Evolutionary conservation across 2,329 filamentous ascomycete genomes (phyloP).

Genomic region (Zymoseptoria tritici): DNA sequence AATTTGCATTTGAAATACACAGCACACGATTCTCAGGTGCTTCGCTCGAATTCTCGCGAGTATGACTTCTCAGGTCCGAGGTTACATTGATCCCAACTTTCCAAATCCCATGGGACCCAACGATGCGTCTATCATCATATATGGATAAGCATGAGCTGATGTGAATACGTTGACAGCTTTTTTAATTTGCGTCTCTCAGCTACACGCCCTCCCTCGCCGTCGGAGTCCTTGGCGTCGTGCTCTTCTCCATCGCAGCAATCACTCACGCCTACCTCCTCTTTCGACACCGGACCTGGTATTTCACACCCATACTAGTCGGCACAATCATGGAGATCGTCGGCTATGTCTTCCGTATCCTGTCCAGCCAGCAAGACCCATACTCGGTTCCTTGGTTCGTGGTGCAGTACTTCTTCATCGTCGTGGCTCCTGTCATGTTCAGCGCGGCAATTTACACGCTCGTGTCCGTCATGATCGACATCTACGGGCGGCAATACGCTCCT

Average conservation of each 20-base stretch:
- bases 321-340: constrained; percentile 45
- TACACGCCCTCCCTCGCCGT: constrained; percentile 44
- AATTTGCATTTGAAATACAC: too few species aligned
- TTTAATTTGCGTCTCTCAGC: constrained; percentile 22
- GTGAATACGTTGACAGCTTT: constrained; percentile 4
- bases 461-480: constrained; percentile 42
- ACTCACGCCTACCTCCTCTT: constrained; percentile 32
- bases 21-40: neutral
- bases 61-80: constrained; percentile 1
- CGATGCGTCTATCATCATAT: constrained; percentile 46
- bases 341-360: constrained; percentile 44
- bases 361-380: constrained; percentile 46
- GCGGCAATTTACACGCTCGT: constrained; percentile 51
- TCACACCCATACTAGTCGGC: constrained; percentile 40
- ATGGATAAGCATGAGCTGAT: constrained; percentile 25
- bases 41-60: neutral
- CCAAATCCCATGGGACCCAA: constrained; percentile 41
- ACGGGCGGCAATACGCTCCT: constrained; percentile 39
- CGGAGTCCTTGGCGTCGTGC: constrained; percentile 36
- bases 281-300: constrained; percentile 41
- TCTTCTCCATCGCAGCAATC: constrained; percentile 39
- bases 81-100: constrained; percentile 48
- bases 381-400: constrained; percentile 50
- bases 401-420: constrained; percentile 55
- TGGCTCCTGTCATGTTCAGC: constrained; percentile 51